Evolutionary conservation across 345 rosid species (phyloP).

Genomic region (Balakata baccata): DNA sequence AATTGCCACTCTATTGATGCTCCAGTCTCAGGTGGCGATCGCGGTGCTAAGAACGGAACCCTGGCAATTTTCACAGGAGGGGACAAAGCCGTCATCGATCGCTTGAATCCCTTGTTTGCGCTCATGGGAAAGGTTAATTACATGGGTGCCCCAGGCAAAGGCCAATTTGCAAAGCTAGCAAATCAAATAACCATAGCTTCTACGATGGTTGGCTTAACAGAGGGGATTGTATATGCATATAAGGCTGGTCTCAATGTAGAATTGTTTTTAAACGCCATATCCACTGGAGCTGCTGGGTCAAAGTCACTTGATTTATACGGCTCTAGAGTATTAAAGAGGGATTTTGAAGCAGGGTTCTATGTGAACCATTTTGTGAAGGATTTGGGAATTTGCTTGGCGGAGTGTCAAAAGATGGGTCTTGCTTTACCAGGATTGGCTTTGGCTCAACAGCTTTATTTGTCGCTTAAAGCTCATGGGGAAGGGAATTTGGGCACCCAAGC

Average conservation of each 20-base stretch:
- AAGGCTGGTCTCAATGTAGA: constrained; percentile 75
- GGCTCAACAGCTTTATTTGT: constrained; percentile 86
- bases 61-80: constrained; percentile 82
- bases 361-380: constrained; percentile 88
- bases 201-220: constrained; percentile 77
- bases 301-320: constrained; percentile 67
- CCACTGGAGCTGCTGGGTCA: constrained; percentile 70
- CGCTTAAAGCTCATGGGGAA: constrained; percentile 85
- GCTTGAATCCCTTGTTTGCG: constrained; percentile 53
- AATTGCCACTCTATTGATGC: constrained; percentile 68
- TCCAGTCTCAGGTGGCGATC: constrained; percentile 77
- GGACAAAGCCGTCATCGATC: constrained; percentile 40
- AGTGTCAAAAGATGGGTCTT: constrained; percentile 80
- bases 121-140: constrained; percentile 69
- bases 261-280: constrained; percentile 57
- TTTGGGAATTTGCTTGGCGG: constrained; percentile 82
- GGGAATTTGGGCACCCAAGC: constrained; percentile 80
- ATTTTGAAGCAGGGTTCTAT: constrained; percentile 75
- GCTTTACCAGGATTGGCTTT: constrained; percentile 83
- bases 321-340: constrained; percentile 66
- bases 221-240: constrained; percentile 69
- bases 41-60: constrained; percentile 65
- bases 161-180: constrained; percentile 72
- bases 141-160: constrained; percentile 83
- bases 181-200: constrained; percentile 81